Evolutionary conservation across 768 basidiomycete species (phyloP), one percentile per base, ranked within the genome.

Genomic region (Chiua virens): DNA sequence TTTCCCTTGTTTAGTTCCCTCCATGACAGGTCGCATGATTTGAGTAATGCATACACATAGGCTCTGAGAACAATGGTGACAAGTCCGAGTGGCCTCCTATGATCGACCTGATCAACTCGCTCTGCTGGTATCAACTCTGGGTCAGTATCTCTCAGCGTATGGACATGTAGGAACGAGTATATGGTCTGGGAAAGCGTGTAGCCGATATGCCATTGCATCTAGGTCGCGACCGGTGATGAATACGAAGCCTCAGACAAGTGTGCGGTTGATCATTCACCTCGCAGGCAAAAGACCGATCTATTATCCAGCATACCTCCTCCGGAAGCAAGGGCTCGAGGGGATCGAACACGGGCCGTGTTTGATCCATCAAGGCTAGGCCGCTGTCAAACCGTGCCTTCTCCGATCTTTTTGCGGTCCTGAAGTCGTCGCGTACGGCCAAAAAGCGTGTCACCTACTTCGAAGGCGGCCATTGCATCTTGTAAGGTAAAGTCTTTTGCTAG

Each of bases 391-490:
- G 83, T 21, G 91, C 87, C n/a, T 67, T 96, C 92, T 20, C 92
- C 89, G 45, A 95, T 91, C 93, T 95, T 68, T 27, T 92, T 62
- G 15, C 28, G 46, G 34, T 34, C 34, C 40, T 52, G 55, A 54
- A n/a, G 54, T 56, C 45, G 58, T 54, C 48, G 35, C 1, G 47
- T 42, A 55, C 35, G 48, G 42, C 38, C 13, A 46, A 50, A 25
- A 44, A 30, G 28, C 18, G 27, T 45, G 45, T 43, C 21, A 60
- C 75, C 52, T 64, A 89, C 91, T 80, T 94, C 89, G 48, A 97
- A 83, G 14, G 92, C 89, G 59, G 88, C 89, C 93, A 98, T 96
- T n/a, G 92, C 86, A 54, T 98, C 94, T 54, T 86, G 79, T 42
- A 96, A 74, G 17, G 82, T 80, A 58, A 92, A 87, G 27, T 79